These are phyloP conservation scores for Debaryomyces prosopidis DNA, from an alignment of 805 yeast species.

Conservation along the genomic window DNA sequence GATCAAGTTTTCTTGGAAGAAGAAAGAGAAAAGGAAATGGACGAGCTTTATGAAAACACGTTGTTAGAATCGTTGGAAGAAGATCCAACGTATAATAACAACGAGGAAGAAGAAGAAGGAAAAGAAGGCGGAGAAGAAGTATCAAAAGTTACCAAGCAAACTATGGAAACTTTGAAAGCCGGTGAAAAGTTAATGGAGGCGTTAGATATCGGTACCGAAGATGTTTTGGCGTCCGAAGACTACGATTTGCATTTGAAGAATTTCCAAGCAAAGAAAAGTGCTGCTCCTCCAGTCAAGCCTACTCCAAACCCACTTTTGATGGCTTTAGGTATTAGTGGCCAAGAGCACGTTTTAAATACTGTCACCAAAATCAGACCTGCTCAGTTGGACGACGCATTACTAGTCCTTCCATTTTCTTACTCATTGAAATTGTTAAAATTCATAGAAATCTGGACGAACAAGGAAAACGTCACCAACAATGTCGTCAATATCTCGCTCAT, in stretches of 20 bases:
- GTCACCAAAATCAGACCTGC: conserved; percentile 72
- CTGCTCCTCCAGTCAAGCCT: conserved; percentile 58
- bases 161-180: conserved; percentile 88
- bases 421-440: conserved; percentile 69
- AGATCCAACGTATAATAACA: conserved; percentile 30
- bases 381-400: conserved; percentile 88
- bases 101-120: conserved; percentile 30
- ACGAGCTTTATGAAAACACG: conserved; percentile 84
- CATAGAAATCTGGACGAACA: conserved; percentile 70
- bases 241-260: conserved; percentile 44
- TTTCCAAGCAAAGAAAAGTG: conserved; percentile 42
- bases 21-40: conserved; percentile 94
- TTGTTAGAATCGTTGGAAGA: conserved; percentile 72
- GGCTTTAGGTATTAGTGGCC: conserved; percentile 72
- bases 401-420: conserved; percentile 88
- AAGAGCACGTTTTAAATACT: conserved; percentile 74
- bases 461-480: conserved; percentile 39
- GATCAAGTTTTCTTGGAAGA: conserved; percentile 97
- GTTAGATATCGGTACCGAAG: conserved; percentile 75
- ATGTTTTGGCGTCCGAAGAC: conserved; percentile 56
- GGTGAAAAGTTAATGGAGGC: conserved; percentile 95
- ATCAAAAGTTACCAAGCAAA: conserved; percentile 73
- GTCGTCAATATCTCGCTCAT: conserved; percentile 60
- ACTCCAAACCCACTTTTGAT: conserved; percentile 68
- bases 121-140: conserved; percentile 54